Conservation (phyloP, 2,329 filamentous ascomycete genomes). For the Hypoxylon sp. region DNA sequence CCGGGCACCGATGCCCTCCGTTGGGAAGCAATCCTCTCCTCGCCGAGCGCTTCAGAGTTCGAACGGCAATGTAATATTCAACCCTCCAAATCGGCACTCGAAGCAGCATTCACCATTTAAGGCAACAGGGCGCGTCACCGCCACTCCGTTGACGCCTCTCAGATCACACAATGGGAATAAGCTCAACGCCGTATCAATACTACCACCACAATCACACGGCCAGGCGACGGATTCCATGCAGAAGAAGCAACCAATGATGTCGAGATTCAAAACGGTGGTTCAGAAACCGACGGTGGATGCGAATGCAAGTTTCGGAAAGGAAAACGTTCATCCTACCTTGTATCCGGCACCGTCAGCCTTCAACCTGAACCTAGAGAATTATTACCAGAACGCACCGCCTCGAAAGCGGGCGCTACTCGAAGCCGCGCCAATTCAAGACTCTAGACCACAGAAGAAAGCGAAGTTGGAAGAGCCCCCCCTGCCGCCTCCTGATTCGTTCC, state of each 20-base stretch:
- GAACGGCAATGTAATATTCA: slow-evolving; percentile 75
- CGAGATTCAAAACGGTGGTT: slow-evolving; percentile 69
- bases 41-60: slow-evolving; percentile 64
- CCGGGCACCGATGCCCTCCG: slow-evolving; percentile 68
- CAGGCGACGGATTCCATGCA: slow-evolving; percentile 75
- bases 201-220: slow-evolving; percentile 69
- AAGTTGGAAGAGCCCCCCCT: slow-evolving; percentile 71
- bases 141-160: slow-evolving; percentile 72
- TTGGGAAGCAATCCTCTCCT: slow-evolving; percentile 58
- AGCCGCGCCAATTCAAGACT: slow-evolving; percentile 78
- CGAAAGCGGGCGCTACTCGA: slow-evolving; percentile 77
- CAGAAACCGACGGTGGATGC: slow-evolving; percentile 66
- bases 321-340: slow-evolving; percentile 67
- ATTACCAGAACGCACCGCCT: slow-evolving; percentile 64
- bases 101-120: slow-evolving; percentile 79
- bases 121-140: slow-evolving; percentile 64
- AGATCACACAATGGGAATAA: slow-evolving; percentile 67
- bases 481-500: slow-evolving; percentile 83
- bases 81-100: slow-evolving; percentile 68
- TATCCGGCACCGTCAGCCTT: slow-evolving; percentile 63
- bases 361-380: slow-evolving; percentile 65
- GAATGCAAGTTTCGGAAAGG: slow-evolving; percentile 63
- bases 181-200: slow-evolving; percentile 76
- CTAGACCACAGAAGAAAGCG: slow-evolving; percentile 74
- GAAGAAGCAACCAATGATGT: slow-evolving; percentile 73